Conservation (phyloP, 495 filamentous ascomycete species). For the Hypoxylon rickii region DNA sequence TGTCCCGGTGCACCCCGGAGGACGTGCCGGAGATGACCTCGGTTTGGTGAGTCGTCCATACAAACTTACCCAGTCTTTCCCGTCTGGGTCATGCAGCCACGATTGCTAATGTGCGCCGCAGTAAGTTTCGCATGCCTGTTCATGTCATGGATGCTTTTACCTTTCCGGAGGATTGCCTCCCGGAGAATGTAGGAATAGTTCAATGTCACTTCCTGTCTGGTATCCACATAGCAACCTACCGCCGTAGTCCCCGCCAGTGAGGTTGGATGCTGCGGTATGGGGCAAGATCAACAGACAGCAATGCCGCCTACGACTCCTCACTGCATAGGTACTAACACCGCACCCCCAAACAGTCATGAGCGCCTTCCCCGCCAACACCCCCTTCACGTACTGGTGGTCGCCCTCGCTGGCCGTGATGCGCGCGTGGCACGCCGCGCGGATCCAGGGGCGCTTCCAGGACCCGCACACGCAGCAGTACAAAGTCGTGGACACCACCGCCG, state of each 20-base stretch:
- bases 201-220: too few relatives aligned
- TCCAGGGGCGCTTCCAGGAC: slow-evolving; percentile 29
- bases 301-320: too few relatives aligned
- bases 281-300: too few relatives aligned
- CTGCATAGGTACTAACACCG: not conserved
- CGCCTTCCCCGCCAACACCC: slow-evolving; percentile 27
- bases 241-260: too few relatives aligned
- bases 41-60: slow-evolving; percentile 31
- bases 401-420: slow-evolving; percentile 18
- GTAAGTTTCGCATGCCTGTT: too few relatives aligned
- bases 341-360: slow-evolving; percentile 20
- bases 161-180: too few relatives aligned
- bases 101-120: not conserved
- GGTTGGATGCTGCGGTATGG: too few relatives aligned
- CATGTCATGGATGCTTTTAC: too few relatives aligned
- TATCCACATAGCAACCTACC: too few relatives aligned
- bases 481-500: slow-evolving; percentile 25
- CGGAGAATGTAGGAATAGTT: too few relatives aligned
- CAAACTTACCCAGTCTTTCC: too few relatives aligned
- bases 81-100: too few relatives aligned
- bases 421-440: slow-evolving; percentile 24
- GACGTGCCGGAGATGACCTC: slow-evolving; percentile 29
- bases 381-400: slow-evolving; percentile 37
- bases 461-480: slow-evolving; percentile 29
- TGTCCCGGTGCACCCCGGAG: slow-evolving; percentile 31